Conservation (phyloP, 768 basidiomycete species). For the Lactarius evosmus region DNA sequence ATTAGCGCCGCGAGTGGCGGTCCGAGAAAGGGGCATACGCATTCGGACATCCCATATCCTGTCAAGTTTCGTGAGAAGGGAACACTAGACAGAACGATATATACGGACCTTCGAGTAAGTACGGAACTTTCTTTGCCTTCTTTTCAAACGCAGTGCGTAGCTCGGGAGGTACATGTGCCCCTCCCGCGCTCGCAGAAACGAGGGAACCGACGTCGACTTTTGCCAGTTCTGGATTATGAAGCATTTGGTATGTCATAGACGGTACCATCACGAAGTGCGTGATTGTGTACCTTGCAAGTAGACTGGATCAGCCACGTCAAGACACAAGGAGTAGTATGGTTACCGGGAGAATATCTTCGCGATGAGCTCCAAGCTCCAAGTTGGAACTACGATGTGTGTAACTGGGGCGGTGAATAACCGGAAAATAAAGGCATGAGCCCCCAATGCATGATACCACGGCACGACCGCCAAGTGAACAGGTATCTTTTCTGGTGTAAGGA, state of each 20-base stretch:
- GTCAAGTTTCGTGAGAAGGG: not conserved
- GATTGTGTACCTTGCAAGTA: conserved; percentile 11
- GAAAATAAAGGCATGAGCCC: conserved; percentile 51
- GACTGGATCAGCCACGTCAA: not conserved
- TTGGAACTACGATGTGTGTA: conserved; percentile 54
- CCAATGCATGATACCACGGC: conserved; percentile 68
- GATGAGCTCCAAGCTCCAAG: conserved; percentile 55
- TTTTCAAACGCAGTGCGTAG: conserved; percentile 10
- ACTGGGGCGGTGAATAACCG: conserved; percentile 44
- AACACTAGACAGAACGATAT: not conserved
- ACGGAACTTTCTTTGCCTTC: not conserved
- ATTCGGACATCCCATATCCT: conserved; percentile 25
- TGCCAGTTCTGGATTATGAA: conserved; percentile 11
- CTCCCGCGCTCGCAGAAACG: not conserved
- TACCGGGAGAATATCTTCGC: conserved; percentile 59
- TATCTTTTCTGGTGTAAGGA: conserved; percentile 43
- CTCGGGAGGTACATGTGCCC: conserved; percentile 13
- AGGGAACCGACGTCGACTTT: conserved; percentile 16
- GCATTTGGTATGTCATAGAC: conserved; percentile 17
- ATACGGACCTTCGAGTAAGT: conserved; percentile 9
- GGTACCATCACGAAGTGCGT: conserved; percentile 19
- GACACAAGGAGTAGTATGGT: not conserved
- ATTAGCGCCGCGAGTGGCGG: not conserved
- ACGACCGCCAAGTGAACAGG: conserved; percentile 55
- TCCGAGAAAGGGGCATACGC: conserved; percentile 7